Conservation (phyloP, 1,139 yeast genomes). For the Saccharomycopsis crataegensis region DNA sequence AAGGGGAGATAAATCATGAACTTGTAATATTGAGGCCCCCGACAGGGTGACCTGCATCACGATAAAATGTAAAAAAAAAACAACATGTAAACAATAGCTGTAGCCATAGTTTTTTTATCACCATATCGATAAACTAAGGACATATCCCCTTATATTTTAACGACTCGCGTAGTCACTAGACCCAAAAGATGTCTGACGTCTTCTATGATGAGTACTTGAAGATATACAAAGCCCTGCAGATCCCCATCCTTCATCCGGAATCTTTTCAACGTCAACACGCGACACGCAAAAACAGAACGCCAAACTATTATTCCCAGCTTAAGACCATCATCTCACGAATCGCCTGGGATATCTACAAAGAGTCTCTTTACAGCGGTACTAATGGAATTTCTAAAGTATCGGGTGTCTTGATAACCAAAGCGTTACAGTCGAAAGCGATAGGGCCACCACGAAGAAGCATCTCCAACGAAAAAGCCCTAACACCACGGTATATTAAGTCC, state of each 20-base stretch:
- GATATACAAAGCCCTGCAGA: conserved; percentile 2
- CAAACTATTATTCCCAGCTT: background rate
- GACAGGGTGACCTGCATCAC: too few species aligned
- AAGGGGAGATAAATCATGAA: too few species aligned
- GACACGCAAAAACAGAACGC: background rate
- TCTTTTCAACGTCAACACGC: background rate
- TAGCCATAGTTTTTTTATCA: too few species aligned
- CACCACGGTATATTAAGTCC: background rate
- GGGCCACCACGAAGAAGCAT: background rate
- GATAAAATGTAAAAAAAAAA: too few species aligned
- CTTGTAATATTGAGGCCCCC: too few species aligned
- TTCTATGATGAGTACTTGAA: conserved; percentile 3
- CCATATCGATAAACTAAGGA: too few species aligned
- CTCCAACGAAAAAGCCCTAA: background rate
- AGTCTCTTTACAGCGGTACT: too few species aligned
- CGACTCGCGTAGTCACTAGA: too few species aligned
- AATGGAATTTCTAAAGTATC: background rate
- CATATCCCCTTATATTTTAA: too few species aligned
- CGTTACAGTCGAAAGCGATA: background rate
- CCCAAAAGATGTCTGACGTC: conserved; percentile 4
- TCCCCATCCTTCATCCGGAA: background rate
- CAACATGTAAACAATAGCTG: too few species aligned
- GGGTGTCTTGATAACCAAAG: background rate
- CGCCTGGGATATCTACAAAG: background rate
- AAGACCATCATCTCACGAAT: background rate